phyloP scores from a whole-genome alignment of 331 rosid species.

The Acacia pycnantha region DNA sequence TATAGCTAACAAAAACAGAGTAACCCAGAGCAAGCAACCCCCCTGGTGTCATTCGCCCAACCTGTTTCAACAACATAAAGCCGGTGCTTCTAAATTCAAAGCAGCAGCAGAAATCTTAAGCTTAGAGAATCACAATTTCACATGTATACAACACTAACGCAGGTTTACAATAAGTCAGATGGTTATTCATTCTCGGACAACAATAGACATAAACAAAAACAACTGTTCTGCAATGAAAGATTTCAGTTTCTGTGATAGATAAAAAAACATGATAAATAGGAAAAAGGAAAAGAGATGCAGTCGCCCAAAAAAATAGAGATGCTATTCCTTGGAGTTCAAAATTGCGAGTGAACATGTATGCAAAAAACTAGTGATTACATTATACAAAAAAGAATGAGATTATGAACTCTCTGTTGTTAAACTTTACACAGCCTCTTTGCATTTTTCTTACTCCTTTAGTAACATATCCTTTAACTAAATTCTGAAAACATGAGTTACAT shows the following conservation, averaged over 20 bases:
- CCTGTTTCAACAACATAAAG: conserved; percentile 65
- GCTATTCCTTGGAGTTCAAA: conserved; percentile 21
- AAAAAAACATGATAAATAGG: conserved; percentile 13
- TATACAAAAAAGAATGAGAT: background rate
- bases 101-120: background rate
- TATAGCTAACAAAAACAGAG: conserved; percentile 86
- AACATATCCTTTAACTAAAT: conserved; percentile 25
- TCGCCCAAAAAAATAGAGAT: conserved; percentile 4
- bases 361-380: background rate
- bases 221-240: conserved; percentile 10
- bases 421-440: background rate
- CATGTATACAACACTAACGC: background rate
- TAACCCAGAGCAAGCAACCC: conserved; percentile 95
- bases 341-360: background rate
- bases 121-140: conserved; percentile 15
- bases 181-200: background rate
- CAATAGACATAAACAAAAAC: conserved; percentile 19
- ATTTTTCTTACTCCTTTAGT: background rate
- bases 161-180: background rate
- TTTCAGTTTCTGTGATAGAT: conserved; percentile 21
- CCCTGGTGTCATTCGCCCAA: conserved; percentile 95
- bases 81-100: background rate
- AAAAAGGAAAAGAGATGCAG: conserved; percentile 8
- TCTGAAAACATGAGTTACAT: conserved; percentile 18
- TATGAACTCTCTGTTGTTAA: conserved; percentile 3